A percentile compares a stretch with the other conserved stretches of the same genome.
Conservation (phyloP, 345 rosid species). For the Pistacia vera region DNA sequence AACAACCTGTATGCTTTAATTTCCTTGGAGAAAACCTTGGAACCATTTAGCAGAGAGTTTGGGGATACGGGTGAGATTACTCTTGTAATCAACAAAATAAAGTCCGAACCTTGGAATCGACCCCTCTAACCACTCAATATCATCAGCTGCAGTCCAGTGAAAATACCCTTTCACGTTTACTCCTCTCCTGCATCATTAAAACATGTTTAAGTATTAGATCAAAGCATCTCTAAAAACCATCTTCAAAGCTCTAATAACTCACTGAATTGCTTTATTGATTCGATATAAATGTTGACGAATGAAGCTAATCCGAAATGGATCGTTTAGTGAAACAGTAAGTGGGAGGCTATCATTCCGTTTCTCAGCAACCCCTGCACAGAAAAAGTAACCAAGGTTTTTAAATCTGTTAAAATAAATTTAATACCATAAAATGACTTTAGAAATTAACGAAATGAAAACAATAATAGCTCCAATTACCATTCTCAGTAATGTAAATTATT, state of each 20-base stretch:
- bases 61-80: slow-evolving; percentile 56
- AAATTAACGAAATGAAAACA: too few species aligned
- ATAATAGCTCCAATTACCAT: slow-evolving; percentile 25
- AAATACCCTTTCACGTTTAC: slow-evolving; percentile 64
- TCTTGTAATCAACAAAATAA: slow-evolving; percentile 51
- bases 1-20: too few species aligned
- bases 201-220: too few species aligned
- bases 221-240: too few species aligned
- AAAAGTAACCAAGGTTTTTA: neutral
- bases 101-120: slow-evolving; percentile 53
- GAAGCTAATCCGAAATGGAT: too few species aligned
- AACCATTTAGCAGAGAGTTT: slow-evolving; percentile 59
- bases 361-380: slow-evolving; percentile 9
- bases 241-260: too few species aligned
- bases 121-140: slow-evolving; percentile 60
- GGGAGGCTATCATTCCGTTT: too few species aligned
- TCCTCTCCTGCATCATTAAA: slow-evolving; percentile 31
- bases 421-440: too few species aligned
- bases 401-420: too few species aligned
- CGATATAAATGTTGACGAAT: too few species aligned
- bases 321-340: too few species aligned
- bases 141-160: slow-evolving; percentile 59
- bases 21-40: slow-evolving; percentile 37
- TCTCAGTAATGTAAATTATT: slow-evolving; percentile 41
- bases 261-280: too few species aligned